A percentile compares a stretch with the other conserved stretches of the same genome.
These are phyloP conservation scores for Rosa multiflora DNA, from an alignment of 306 rosid species.

Conservation along the genomic window DNA sequence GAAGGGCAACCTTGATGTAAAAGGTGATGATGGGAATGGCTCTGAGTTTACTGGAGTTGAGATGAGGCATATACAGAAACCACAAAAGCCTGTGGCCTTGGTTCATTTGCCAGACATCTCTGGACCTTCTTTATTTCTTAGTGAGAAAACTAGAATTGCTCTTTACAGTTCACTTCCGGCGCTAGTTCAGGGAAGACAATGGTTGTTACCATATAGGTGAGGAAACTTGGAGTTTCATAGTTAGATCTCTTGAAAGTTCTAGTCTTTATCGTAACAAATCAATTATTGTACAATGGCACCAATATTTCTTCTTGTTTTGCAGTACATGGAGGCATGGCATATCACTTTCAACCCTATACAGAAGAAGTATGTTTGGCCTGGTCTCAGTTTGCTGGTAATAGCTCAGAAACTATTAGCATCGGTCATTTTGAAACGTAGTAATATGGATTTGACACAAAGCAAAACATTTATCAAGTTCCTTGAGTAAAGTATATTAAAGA, in stretches of 20 bases:
- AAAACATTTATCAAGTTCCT: neutral
- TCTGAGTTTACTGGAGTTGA: slow-evolving; percentile 39
- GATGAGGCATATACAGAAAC: slow-evolving; percentile 46
- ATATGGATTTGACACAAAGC: neutral
- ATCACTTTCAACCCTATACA: slow-evolving; percentile 78
- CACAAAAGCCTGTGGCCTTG: slow-evolving; percentile 38
- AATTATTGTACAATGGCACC: neutral
- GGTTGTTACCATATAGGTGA: slow-evolving; percentile 83
- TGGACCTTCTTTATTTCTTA: slow-evolving; percentile 74
- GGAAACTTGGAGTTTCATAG: slow-evolving; percentile 19
- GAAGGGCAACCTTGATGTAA: no score
- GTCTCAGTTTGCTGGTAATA: slow-evolving; percentile 82
- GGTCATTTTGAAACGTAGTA: neutral
- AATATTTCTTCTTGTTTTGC: slow-evolving; percentile 27
- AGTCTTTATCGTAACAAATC: slow-evolving; percentile 3
- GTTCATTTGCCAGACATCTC: slow-evolving; percentile 57
- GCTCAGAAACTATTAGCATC: neutral
- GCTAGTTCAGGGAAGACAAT: slow-evolving; percentile 86
- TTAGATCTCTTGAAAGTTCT: slow-evolving; percentile 9
- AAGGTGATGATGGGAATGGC: no score
- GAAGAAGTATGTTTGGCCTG: slow-evolving; percentile 91
- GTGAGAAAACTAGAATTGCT: slow-evolving; percentile 48
- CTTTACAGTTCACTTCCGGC: slow-evolving; percentile 81
- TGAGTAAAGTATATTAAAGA: neutral
- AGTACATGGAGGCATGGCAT: slow-evolving; percentile 95